phyloP scores from a whole-genome alignment of 2,329 filamentous ascomycete species.

The Neofusicoccum cordaticola region DNA sequence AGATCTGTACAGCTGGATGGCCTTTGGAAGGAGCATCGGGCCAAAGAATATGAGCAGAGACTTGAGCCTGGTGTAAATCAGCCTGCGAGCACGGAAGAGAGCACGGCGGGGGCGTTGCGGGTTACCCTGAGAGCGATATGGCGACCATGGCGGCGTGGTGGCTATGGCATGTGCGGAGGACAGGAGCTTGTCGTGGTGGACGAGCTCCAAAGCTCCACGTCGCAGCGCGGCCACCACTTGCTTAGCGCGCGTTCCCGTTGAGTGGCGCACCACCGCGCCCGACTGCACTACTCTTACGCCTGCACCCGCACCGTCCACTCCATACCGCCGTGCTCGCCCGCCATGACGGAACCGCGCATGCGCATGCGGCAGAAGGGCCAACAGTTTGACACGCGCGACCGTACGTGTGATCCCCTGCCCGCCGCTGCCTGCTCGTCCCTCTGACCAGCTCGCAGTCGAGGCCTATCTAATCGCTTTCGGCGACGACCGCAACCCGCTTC shows the following conservation, averaged over 20 bases:
- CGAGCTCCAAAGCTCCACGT: slow-evolving; percentile 12
- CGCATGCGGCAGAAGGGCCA: slow-evolving; percentile 47
- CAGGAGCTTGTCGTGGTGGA: neutral
- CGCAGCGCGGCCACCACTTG: slow-evolving; percentile 10
- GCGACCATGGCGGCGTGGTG: neutral
- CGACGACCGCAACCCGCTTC: slow-evolving; percentile 73
- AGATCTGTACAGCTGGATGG: slow-evolving; percentile 63
- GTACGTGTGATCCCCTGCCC: slow-evolving; percentile 25
- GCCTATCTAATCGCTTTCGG: slow-evolving; percentile 77
- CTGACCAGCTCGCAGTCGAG: slow-evolving; percentile 53
- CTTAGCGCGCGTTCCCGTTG: neutral
- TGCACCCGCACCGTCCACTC: neutral
- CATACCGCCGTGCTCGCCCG: neutral
- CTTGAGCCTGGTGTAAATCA: slow-evolving; percentile 22
- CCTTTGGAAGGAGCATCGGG: slow-evolving; percentile 67
- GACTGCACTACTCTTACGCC: neutral
- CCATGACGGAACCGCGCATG: slow-evolving; percentile 50
- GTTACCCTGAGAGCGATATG: slow-evolving; percentile 14
- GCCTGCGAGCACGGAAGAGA: neutral
- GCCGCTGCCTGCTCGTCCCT: slow-evolving; percentile 6
- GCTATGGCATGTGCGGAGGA: neutral
- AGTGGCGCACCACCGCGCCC: neutral
- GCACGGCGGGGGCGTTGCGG: neutral
- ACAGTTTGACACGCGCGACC: slow-evolving; percentile 44
- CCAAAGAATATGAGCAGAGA: slow-evolving; percentile 57